Evolutionary conservation across 164 flowering plant genomes (phyloP).

Genomic region (Vitis rupestris): DNA sequence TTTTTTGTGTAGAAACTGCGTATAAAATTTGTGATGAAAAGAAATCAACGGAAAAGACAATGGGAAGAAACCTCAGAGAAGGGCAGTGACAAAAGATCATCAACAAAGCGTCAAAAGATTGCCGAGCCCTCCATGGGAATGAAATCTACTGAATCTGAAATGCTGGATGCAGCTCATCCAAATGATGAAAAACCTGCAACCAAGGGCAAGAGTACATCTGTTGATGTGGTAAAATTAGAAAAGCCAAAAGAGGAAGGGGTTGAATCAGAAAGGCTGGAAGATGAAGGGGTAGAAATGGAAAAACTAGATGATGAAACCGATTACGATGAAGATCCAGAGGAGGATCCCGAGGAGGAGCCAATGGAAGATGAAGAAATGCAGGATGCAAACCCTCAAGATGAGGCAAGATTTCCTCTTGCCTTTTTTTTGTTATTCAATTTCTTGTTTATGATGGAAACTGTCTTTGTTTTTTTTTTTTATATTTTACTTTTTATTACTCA

Average conservation of each 20-base stretch:
- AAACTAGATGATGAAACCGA: slow-evolving; percentile 21
- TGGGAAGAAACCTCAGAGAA: slow-evolving; percentile 51
- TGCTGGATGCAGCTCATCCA: slow-evolving; percentile 16
- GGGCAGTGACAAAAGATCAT: slow-evolving; percentile 32
- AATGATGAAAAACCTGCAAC: slow-evolving; percentile 22
- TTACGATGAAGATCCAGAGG: slow-evolving; percentile 35
- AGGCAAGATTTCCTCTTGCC: slow-evolving; percentile 26
- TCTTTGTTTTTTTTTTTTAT: no score
- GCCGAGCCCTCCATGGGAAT: slow-evolving; percentile 29
- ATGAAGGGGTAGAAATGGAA: slow-evolving; percentile 6
- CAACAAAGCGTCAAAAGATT: slow-evolving; percentile 55
- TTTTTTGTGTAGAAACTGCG: slow-evolving; percentile 58
- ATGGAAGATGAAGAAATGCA: slow-evolving; percentile 67
- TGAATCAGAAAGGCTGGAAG: slow-evolving; percentile 12
- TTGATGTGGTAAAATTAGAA: slow-evolving; percentile 22
- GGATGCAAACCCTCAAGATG: slow-evolving; percentile 35
- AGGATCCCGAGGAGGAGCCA: slow-evolving; percentile 66
- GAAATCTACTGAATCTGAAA: slow-evolving; percentile 27
- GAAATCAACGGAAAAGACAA: slow-evolving; percentile 71
- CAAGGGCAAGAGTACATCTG: slow-evolving; percentile 27
- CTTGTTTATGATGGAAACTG: no score
- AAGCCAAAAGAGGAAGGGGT: slow-evolving; percentile 9
- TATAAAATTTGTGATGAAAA: slow-evolving; percentile 48
- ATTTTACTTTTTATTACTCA: no score
- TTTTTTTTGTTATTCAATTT: no score